phyloP scores from a whole-genome alignment of 805 yeast genomes.

The Nakazawaea wickerhamii region DNA sequence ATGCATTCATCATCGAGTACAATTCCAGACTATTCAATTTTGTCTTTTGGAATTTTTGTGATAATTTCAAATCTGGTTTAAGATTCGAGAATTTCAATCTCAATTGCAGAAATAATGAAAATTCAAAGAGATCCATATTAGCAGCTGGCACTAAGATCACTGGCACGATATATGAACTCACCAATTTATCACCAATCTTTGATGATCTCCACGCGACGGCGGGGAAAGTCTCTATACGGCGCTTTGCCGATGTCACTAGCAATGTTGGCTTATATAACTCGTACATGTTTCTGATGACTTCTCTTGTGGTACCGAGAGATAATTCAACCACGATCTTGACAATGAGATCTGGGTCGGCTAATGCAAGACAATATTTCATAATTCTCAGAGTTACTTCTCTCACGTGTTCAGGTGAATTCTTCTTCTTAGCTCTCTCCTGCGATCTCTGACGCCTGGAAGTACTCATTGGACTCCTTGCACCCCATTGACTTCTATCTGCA shows the following conservation, averaged over 20 bases:
- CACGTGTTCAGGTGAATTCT: conserved; percentile 43
- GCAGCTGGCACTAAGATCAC: conserved; percentile 61
- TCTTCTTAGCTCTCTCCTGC: conserved; percentile 28
- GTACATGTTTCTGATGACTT: conserved; percentile 53
- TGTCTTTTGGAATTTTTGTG: conserved; percentile 13
- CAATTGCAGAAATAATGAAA: conserved; percentile 31
- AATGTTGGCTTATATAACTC: conserved; percentile 56
- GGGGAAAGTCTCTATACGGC: conserved; percentile 21
- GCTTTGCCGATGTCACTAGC: conserved; percentile 44
- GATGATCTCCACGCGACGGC: conserved; percentile 59
- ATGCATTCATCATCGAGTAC: conserved; percentile 10
- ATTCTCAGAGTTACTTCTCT: conserved; percentile 41
- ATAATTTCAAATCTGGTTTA: not conserved
- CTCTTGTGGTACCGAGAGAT: conserved; percentile 52
- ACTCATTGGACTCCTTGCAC: conserved; percentile 4
- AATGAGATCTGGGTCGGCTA: conserved; percentile 39
- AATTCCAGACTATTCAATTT: conserved; percentile 4
- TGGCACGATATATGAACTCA: conserved; percentile 60
- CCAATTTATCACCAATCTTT: conserved; percentile 58
- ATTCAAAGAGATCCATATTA: conserved; percentile 51
- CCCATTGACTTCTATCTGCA: conserved; percentile 10
- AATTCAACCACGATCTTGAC: conserved; percentile 55
- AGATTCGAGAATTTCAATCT: conserved; percentile 17
- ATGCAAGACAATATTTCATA: conserved; percentile 45
- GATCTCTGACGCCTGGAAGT: conserved; percentile 19